Base-by-base conservation (phyloP, 2,329 filamentous ascomycete genomes). In the Penicillium hordei region DNA sequence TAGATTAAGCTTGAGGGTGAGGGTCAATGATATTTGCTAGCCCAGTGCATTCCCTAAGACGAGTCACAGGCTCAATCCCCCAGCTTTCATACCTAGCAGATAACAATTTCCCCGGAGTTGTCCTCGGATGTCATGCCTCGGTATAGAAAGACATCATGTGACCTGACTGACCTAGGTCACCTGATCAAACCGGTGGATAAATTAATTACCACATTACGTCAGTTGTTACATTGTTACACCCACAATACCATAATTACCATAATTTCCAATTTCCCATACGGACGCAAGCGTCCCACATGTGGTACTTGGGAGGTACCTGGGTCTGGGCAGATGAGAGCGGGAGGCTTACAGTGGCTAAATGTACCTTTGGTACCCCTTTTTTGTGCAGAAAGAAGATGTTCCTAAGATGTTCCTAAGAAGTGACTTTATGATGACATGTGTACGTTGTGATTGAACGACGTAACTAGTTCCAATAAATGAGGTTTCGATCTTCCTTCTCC, bases 301-400 rank as follows among this genome's bases (percentile, higher is more conserved):
- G 31, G 51, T 48, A 54, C 52, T 39, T 54, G 15, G 10, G 5
- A 21, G 36, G 42, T 48, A 54, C 52, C 36, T 31, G n/a, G 48
- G 1, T 13, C 42, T 42, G 31, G 13, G 10, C 1, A 39, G n/a
- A 29, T n/a, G 36, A 50, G 34, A 43, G 44, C 45, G 52, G 44
- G 17, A 42, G 34, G 43, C 45, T 49, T 50, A 12, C 10, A 55
- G 36, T 55, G 45, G 52, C 29, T 34, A 10, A 34, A 36, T 25
- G 52, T 55, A 55, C 44, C 36, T 23, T 33, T 13, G 13, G 49
- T 52, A 44, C 49, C 49, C 45, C 48, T n/a, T 21, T 50, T 50
- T 36, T 12, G 2, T 48, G 31, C 9, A 48, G 31, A 48, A 48
- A 48, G 44, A 29, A 15, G 42, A 40, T 23, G 42, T 29, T n/a